Percentiles rank a stretch among this genome's conserved stretches.
Conservation (phyloP, 257 asterid species). For the Salvia miltiorrhiza region DNA sequence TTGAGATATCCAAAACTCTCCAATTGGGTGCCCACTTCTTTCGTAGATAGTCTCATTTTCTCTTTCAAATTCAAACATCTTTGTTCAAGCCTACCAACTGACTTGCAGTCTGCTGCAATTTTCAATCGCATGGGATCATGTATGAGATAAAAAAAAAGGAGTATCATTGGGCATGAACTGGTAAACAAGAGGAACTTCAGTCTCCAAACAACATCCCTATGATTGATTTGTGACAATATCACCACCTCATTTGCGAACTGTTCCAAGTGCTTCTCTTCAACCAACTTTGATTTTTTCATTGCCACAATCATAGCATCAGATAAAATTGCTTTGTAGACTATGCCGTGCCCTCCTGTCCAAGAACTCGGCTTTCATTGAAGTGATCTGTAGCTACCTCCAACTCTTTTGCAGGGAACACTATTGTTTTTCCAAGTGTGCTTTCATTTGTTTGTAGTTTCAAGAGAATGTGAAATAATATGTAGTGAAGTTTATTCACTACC, state of each 20-base stretch:
- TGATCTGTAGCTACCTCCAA: conserved; percentile 17
- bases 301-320: conserved; percentile 18
- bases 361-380: conserved; percentile 5
- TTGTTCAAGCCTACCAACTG: conserved; percentile 9
- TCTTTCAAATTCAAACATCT: conserved; percentile 15
- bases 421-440: neutral
- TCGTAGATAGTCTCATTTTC: conserved; percentile 14
- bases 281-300: conserved; percentile 9
- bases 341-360: conserved; percentile 25
- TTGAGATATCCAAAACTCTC: too few relatives aligned
- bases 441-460: neutral
- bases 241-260: conserved; percentile 24
- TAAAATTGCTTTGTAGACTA: conserved; percentile 21
- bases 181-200: conserved; percentile 4
- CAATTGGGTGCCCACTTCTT: conserved; percentile 13
- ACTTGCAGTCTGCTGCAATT: neutral
- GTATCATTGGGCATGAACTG: conserved; percentile 13
- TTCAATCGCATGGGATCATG: conserved; percentile 14
- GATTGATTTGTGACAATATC: conserved; percentile 21
- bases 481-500: too few relatives aligned
- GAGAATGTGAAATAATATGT: too few relatives aligned
- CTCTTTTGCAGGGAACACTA: conserved; percentile 2
- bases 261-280: neutral
- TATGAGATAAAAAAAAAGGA: conserved; percentile 6
- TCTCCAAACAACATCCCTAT: conserved; percentile 19